Evolutionary conservation across 2,329 filamentous ascomycete genomes (phyloP), one percentile per base, ranked within the genome.

Genomic region (Colletotrichum euphorbiae): DNA sequence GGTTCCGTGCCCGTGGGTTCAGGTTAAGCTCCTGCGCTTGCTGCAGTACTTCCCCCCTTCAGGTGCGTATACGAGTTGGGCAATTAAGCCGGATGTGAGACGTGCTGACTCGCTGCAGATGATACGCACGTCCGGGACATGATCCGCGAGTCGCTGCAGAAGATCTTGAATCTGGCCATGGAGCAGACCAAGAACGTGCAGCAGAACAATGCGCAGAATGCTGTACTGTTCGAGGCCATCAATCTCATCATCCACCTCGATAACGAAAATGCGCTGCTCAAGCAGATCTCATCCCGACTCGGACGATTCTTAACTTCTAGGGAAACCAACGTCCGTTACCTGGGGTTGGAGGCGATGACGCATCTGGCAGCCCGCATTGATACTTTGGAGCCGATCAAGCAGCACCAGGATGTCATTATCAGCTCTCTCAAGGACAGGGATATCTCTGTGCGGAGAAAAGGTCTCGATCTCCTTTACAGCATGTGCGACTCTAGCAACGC

Each of bases 401-500:
- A 97, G 78, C 96, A 99, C 77, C 96, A 99, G 76, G 93, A 93
- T 70, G 94, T 98, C 69, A 99, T 99, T 73, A 89, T 99, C 50
- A 93, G 94, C 36, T 98, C 96, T 0, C 84, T 99, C 48, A 93
- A 96, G 77, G 96, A 99, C 77, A 88, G 96, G 67, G 96, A 99
- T 79, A 99, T 99, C 75, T 98, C 95, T 77, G 96, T 99, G 51
- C 90, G 97, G 69, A 89, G 96, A 73, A 98, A 99, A 80, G 96
- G 95, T 67, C 86, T 99, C 54, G 97, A 99, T 80, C 83, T 99
- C 63, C 87, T 99, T 38, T 99, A 99, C 87, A 99, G 96, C 88
- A 99, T 99, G 96, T 99, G 97, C 79, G 96, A 99, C 80, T 89
- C 92, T 38, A 91, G 91, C n/a, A 99, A 99, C 79, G 94, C 96